Conservation (phyloP, 257 asterid species). For the Fraxinus pennsylvanica region DNA sequence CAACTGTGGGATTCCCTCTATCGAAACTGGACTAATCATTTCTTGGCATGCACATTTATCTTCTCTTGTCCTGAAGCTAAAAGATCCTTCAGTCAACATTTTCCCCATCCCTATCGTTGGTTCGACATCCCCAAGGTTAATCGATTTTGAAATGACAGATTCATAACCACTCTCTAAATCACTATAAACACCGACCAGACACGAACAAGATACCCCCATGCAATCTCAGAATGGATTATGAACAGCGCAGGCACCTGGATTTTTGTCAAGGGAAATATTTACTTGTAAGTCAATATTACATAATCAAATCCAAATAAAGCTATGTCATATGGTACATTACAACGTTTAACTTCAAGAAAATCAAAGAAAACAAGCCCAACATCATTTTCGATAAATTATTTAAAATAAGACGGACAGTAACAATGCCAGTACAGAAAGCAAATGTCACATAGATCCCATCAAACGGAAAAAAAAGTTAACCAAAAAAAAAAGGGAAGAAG, state of each 20-base stretch:
- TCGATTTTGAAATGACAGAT: constrained; percentile 25
- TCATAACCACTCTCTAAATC: constrained; percentile 29
- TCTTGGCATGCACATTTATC: constrained; percentile 25
- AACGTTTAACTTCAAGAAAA: neutral
- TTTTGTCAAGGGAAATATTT: neutral
- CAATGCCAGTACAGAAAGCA: neutral
- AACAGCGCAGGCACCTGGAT: constrained; percentile 7
- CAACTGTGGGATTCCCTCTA: constrained; percentile 25
- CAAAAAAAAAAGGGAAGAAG: too few relatives aligned
- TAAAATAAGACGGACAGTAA: neutral
- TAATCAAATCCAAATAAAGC: neutral
- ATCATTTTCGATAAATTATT: neutral
- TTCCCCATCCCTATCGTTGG: neutral
- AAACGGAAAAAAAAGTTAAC: neutral
- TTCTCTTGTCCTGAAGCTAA: constrained; percentile 29
- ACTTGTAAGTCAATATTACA: neutral
- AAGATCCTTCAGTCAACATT: neutral
- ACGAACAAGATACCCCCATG: constrained; percentile 43
- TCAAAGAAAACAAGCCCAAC: neutral
- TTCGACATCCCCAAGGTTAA: neutral
- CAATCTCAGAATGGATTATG: constrained; percentile 25
- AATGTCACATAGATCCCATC: neutral
- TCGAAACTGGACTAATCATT: constrained; percentile 16
- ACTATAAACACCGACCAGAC: constrained; percentile 19
- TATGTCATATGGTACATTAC: neutral